Conservation (phyloP, 2,329 filamentous ascomycete species). For the Colletotrichum limetticola region DNA sequence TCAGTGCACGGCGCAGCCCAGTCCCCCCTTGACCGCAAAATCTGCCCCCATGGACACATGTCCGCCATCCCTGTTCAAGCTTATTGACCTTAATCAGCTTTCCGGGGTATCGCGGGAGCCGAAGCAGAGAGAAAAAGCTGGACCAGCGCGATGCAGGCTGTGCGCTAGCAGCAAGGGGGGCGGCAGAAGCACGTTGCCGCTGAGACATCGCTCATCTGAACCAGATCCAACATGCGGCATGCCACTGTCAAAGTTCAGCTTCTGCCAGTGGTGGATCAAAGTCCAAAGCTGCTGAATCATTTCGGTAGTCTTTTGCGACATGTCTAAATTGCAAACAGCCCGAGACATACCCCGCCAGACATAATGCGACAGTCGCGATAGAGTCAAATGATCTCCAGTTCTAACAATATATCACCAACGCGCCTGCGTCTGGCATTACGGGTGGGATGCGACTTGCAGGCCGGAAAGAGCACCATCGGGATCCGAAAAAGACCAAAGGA, state of each 20-base stretch:
- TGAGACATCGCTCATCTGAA: background rate
- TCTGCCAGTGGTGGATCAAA: constrained; percentile 12
- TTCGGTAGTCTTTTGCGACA: background rate
- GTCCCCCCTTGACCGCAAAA: background rate
- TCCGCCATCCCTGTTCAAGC: background rate
- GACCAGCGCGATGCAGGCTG: background rate
- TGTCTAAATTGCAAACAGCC: background rate
- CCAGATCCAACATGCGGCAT: background rate
- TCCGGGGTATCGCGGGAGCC: constrained; percentile 21
- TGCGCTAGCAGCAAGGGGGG: background rate
- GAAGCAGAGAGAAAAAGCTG: background rate
- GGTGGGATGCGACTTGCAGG: background rate
- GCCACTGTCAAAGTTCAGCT: background rate
- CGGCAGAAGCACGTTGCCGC: background rate
- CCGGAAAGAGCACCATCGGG: background rate
- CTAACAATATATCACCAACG: constrained; percentile 25
- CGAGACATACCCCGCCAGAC: background rate
- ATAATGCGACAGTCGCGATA: background rate
- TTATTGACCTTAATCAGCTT: constrained; percentile 3
- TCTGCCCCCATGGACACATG: background rate
- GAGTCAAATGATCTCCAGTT: background rate
- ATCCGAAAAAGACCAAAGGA: background rate
- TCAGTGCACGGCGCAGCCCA: background rate
- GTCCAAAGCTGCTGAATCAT: background rate
- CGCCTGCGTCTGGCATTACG: background rate